Evolutionary conservation across 371 early-diverging fungal species (phyloP).

Genomic region (Circinella umbellata): DNA sequence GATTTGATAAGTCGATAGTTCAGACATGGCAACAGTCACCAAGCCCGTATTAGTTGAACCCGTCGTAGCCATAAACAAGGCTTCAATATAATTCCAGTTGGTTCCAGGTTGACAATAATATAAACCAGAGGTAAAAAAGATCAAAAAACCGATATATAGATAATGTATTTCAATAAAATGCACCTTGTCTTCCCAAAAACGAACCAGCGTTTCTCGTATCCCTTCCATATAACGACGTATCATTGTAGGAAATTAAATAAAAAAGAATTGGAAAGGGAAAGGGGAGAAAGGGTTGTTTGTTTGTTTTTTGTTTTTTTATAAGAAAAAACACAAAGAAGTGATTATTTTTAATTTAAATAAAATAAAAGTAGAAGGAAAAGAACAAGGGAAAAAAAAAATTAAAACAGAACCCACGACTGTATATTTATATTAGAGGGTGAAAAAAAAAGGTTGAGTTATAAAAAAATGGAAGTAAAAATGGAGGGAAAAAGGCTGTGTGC

Average conservation of each 20-base stretch:
- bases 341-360: too few species aligned
- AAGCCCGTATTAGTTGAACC: constrained; percentile 47
- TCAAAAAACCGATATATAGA: constrained; percentile 37
- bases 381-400: too few species aligned
- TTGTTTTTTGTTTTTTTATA: too few species aligned
- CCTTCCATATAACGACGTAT: constrained; percentile 9
- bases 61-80: constrained; percentile 47
- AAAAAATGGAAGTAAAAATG: too few species aligned
- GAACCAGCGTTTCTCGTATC: constrained; percentile 12
- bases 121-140: constrained; percentile 34
- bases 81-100: constrained; percentile 44
- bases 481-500: background rate
- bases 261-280: background rate
- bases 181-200: constrained; percentile 35
- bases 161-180: constrained; percentile 55
- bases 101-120: constrained; percentile 45
- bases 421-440: too few species aligned
- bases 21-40: constrained; percentile 40
- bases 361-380: too few species aligned
- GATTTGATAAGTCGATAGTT: constrained; percentile 35
- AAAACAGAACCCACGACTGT: too few species aligned
- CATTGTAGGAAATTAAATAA: too few species aligned
- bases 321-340: too few species aligned
- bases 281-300: background rate
- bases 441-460: too few species aligned